These are phyloP conservation scores for Citrus australasica DNA, from an alignment of 345 rosid genomes.

Conservation along the genomic window DNA sequence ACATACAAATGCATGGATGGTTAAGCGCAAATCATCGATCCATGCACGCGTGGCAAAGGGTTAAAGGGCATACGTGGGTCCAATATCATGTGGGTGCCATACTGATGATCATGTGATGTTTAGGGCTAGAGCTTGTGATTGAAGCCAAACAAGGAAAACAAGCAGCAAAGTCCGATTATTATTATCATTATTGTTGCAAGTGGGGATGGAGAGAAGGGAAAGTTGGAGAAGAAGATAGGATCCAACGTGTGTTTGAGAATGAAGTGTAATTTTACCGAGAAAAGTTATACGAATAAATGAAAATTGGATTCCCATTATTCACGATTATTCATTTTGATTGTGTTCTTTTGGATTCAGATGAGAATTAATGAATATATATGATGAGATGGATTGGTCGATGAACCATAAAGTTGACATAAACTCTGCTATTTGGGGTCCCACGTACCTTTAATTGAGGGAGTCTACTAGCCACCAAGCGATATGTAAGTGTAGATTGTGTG, in stretches of 20 bases:
- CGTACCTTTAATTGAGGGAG: neutral
- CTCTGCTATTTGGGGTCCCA: neutral
- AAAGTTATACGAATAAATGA: neutral
- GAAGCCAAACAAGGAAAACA: conserved; percentile 13
- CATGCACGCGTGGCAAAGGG: conserved; percentile 13
- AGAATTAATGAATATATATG: neutral
- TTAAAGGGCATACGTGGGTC: conserved; percentile 10
- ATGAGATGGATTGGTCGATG: neutral
- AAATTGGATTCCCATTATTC: too few species aligned
- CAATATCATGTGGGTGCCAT: conserved; percentile 33
- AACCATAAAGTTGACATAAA: conserved; percentile 1
- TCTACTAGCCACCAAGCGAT: neutral
- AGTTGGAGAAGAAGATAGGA: conserved; percentile 20
- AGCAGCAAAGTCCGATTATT: neutral
- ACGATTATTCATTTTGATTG: neutral
- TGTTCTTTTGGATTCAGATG: neutral
- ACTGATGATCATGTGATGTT: conserved; percentile 26
- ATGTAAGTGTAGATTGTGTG: neutral
- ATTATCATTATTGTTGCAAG: conserved; percentile 17
- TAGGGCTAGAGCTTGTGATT: conserved; percentile 3
- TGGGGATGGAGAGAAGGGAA: conserved; percentile 3
- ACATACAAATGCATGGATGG: neutral
- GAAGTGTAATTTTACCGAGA: neutral
- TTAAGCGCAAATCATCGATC: neutral
- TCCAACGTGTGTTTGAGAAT: conserved; percentile 29